phyloP scores from a whole-genome alignment of 768 basidiomycete genomes.

The Russula brevipes region DNA sequence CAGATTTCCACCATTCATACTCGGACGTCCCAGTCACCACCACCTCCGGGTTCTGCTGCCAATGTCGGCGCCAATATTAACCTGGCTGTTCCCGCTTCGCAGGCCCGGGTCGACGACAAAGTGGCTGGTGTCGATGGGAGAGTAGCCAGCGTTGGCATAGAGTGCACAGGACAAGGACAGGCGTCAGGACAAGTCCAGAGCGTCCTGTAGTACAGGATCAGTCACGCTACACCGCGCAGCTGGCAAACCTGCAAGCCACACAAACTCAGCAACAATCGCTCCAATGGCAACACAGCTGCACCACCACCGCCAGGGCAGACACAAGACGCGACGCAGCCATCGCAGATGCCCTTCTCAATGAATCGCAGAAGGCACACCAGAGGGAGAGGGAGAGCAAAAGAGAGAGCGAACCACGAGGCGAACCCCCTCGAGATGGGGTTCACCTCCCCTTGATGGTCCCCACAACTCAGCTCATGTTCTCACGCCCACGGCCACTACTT shows the following conservation, averaged over 20 bases:
- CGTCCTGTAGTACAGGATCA: neutral
- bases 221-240: conserved; percentile 14
- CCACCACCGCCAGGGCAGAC: conserved; percentile 22
- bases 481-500: conserved; percentile 12
- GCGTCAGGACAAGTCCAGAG: conserved; percentile 11
- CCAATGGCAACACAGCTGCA: conserved; percentile 25
- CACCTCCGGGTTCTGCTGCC: conserved; percentile 29
- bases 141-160: no score
- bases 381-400: no score
- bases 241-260: conserved; percentile 10
- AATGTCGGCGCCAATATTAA: conserved; percentile 19
- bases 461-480: conserved; percentile 18
- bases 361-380: no score
- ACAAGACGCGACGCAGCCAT: conserved; percentile 26
- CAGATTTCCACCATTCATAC: conserved; percentile 25
- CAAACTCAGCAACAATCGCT: conserved; percentile 27
- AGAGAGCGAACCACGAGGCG: no score
- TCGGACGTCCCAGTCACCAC: conserved; percentile 31
- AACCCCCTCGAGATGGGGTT: no score
- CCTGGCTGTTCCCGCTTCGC: conserved; percentile 15
- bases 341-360: conserved; percentile 26
- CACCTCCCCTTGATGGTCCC: no score
- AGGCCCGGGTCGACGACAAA: no score
- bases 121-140: no score
- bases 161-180: no score